phyloP scores from a whole-genome alignment of 192 early-diverging fungal genomes.

The Linnemannia hyalina region DNA sequence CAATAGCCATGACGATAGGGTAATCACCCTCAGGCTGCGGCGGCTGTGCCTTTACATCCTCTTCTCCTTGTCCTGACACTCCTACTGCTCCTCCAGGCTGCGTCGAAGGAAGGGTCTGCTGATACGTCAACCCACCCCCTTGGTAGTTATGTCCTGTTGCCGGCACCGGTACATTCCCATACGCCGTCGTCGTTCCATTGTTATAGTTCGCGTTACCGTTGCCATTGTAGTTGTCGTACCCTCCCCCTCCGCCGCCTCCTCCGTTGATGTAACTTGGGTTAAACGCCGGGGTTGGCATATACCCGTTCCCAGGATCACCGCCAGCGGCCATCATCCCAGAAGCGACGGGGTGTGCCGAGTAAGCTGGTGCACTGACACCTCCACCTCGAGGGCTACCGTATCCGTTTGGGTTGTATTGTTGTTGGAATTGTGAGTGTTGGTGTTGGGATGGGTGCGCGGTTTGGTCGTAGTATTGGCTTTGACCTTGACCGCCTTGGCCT shows the following conservation, averaged over 20 bases:
- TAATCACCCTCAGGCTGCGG: constrained; percentile 53
- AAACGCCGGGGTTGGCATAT: constrained; percentile 26
- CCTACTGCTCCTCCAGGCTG: neutral
- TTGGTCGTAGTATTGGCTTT: constrained; percentile 10
- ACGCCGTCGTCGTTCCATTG: neutral
- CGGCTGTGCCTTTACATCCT: constrained; percentile 6
- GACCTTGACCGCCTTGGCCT: neutral
- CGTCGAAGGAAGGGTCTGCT: neutral
- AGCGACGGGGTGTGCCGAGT: constrained; percentile 32
- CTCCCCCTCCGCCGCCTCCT: neutral
- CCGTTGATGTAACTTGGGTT: constrained; percentile 22
- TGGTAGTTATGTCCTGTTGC: constrained; percentile 22
- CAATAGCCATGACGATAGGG: constrained; percentile 64
- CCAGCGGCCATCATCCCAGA: constrained; percentile 5
- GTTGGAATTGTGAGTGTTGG: neutral
- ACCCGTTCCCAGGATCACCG: neutral
- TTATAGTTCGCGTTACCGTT: constrained; percentile 4
- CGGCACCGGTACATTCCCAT: constrained; percentile 6
- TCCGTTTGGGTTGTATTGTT: neutral
- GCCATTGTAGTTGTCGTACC: constrained; percentile 6
- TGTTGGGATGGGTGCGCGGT: constrained; percentile 7
- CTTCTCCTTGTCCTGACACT: neutral
- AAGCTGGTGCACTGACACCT: constrained; percentile 1
- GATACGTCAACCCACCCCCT: constrained; percentile 3
- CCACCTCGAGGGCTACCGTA: neutral